Evolutionary conservation across 2,329 filamentous ascomycete species (phyloP), one percentile per base, ranked within the genome.

Genomic region (Calonectria montana): DNA sequence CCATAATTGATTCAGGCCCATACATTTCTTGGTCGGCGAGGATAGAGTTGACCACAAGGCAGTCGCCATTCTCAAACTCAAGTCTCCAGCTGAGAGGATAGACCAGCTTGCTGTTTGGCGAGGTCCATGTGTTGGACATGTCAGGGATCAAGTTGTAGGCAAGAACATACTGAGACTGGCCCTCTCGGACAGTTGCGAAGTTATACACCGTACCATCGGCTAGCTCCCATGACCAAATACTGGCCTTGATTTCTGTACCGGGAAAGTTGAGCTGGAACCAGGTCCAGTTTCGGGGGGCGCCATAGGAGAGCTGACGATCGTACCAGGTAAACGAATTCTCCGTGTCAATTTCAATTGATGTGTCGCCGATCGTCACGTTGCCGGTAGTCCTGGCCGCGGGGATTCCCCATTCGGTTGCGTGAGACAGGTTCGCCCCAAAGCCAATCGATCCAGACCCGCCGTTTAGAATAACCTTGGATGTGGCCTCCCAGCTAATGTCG

Each of bases 1-100:
- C 65, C 10, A 25, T 4, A 9, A 37, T 2, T 4, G 3, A 23
- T 2, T 41, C 16, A 16, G 31, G 21, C 2, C 66, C 66, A 8
- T 68, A 68, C 66, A 68, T 68, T 23, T 68, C 66, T 23, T 68
- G 66, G n/a, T 68, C 66, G 7, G 10, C 23, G 18, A 35, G 55
- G 10, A 63, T 16, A 27, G 66, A 68, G 13, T 63, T 18, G 18
- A 68, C 16, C 7, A 27, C 31, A 15, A 68, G 43, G 37, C 53
- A 12, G 23, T 68, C 66, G 10, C 66, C 66, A 9, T 68, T 68
- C 18, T 68, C 66, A 55, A 68, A 68, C 23, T 68, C 8, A 21
- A 68, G 25, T 13, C 10, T 63, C 66, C 66, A 68, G 23, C 35
- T 43, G 3, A 68, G 57, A 8, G 66, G 57, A 13, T 68, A 68